Base-by-base conservation (phyloP, 2,329 filamentous ascomycete species). In the Aureobasidium leucospermi region DNA sequence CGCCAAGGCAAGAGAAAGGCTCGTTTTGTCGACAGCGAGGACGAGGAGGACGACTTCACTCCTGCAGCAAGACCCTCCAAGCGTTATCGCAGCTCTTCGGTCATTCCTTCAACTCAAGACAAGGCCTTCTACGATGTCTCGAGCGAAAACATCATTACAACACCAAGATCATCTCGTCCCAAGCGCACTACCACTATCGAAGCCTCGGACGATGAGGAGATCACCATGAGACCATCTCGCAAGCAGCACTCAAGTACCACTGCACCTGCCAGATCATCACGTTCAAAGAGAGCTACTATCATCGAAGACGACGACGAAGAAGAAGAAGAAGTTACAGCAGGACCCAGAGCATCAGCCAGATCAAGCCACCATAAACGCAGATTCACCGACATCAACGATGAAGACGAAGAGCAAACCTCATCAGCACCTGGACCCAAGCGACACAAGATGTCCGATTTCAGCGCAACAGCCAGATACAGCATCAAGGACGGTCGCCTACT, bases 91-190 rank as follows among this genome's bases (percentile, higher is more conserved):
- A 34, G 7, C 39, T 19, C 39, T n/a, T 29, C 49, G 23, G 48
- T 7, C 11, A 13, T 43, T 41, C 51, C 51, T 43, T 55, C 51
- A n/a, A 56, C 52, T 38, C 52, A 56, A n/a, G 41, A 45, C 15
- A 11, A 15, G 9, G 41, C 52, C n/a, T 56, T 36, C 41, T 56
- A 56, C 52, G 41, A 38, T 3, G n/a, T 56, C 52, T 56, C 52
- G 11, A 29, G 11, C 31, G 41, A 15, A 2, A 56, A 56, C 41
- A 46, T 56, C 52, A 19, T 56, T n/a, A 13, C 51, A 15, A 38
- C 15, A 32, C 13, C 38, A 8, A 55, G 51, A 11, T 23, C 48
- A 39, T 41, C 48, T 41, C 48, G 48, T 19, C 7, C 29, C 31
- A 23, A 19, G 23, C 32, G 11, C 16, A 32, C 16, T 11, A 1